Conservation (phyloP, 2,329 filamentous ascomycete species). For the Colletotrichum liaoningense region DNA sequence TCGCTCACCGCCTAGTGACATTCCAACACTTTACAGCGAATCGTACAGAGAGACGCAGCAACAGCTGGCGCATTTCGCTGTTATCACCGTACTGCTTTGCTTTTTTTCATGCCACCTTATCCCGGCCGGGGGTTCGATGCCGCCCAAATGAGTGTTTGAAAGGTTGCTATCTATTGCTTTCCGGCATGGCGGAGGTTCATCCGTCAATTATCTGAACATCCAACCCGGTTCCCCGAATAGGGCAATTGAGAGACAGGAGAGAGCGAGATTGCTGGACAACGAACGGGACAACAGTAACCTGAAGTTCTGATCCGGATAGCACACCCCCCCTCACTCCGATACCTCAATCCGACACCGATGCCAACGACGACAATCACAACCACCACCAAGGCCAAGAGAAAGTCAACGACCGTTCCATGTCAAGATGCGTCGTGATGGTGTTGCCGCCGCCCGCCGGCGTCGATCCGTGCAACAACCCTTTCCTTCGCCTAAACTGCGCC, state of each 20-base stretch:
- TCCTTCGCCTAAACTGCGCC: conserved; percentile 3
- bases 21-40: conserved; percentile 1
- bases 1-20: conserved; percentile 34
- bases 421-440: background rate
- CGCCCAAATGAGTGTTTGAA: background rate
- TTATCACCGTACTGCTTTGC: background rate
- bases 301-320: background rate
- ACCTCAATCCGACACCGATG: background rate
- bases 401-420: background rate
- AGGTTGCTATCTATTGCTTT: background rate
- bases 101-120: conserved; percentile 6
- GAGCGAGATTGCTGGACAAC: conserved; percentile 14
- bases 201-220: background rate
- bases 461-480: conserved; percentile 27
- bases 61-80: background rate
- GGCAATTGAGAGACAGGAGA: conserved; percentile 16
- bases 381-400: background rate
- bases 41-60: background rate
- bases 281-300: conserved; percentile 5
- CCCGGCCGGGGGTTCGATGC: conserved; percentile 9
- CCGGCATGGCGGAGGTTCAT: background rate
- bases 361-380: background rate
- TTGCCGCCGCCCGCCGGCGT: background rate
- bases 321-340: background rate
- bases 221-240: background rate